These are phyloP conservation scores for Hydrangea macrophylla DNA, from an alignment of 148 eudicot species.

Conservation along the genomic window DNA sequence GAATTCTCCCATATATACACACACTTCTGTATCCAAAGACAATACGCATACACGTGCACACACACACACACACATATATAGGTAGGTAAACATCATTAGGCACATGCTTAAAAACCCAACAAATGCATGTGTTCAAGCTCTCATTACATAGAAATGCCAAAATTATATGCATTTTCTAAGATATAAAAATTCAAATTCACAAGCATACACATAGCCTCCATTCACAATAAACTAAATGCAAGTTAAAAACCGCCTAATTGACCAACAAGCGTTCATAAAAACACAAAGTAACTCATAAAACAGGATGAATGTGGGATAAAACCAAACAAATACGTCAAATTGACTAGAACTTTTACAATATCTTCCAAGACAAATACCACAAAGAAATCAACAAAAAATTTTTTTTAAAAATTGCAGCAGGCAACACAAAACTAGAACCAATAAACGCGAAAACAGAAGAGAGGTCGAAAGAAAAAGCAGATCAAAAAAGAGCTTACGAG, in stretches of 20 bases:
- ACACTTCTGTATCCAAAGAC: too few species aligned
- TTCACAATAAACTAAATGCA: background rate
- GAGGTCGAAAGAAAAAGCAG: background rate
- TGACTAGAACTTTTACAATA: background rate
- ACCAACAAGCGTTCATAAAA: background rate
- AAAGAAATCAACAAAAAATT: background rate
- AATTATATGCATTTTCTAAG: too few species aligned
- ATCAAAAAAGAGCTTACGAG: conserved; percentile 23
- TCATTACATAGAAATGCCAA: background rate
- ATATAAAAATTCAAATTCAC: background rate
- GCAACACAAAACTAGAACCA: background rate
- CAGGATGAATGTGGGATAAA: too few species aligned
- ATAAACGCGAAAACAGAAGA: background rate
- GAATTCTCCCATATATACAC: background rate
- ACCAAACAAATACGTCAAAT: background rate
- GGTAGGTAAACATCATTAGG: background rate
- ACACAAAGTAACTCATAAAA: background rate
- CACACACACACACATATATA: background rate
- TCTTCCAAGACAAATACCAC: background rate
- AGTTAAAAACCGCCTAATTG: background rate
- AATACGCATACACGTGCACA: background rate
- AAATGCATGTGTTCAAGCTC: background rate
- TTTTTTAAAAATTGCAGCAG: too few species aligned
- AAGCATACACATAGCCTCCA: background rate
- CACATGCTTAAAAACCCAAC: background rate